These are phyloP conservation scores for Botrytis tulipae DNA, from an alignment of 2,329 filamentous ascomycete species.

Conservation along the genomic window DNA sequence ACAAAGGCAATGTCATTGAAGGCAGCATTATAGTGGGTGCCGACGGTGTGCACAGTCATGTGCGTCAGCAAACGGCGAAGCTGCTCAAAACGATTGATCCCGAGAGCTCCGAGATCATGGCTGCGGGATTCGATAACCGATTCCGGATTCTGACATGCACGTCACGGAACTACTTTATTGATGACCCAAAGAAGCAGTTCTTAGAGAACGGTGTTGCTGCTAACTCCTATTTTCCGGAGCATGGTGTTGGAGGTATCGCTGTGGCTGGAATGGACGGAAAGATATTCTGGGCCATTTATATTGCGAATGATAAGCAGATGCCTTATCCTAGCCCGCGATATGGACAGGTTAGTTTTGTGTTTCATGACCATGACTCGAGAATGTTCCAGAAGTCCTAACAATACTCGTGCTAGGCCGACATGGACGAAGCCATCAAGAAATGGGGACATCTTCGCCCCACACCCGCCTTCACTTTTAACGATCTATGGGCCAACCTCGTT, in stretches of 20 bases:
- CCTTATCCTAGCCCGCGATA: constrained; percentile 9
- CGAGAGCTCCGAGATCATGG: constrained; percentile 11
- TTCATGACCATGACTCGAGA: not conserved
- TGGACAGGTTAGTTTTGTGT: constrained; percentile 12
- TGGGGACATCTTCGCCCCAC: constrained; percentile 10
- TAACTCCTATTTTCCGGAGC: constrained; percentile 10
- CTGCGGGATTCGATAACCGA: constrained; percentile 4
- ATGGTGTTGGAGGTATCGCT: constrained; percentile 9
- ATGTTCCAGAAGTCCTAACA: not conserved
- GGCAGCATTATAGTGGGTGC: constrained; percentile 31
- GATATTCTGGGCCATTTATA: constrained; percentile 14
- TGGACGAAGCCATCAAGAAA: constrained; percentile 8
- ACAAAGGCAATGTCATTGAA: constrained; percentile 15
- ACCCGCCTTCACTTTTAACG: constrained; percentile 7
- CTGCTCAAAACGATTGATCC: constrained; percentile 8
- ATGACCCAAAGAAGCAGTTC: constrained; percentile 10
- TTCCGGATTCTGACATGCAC: constrained; percentile 12
- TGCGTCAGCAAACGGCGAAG: constrained; percentile 36
- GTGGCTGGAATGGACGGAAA: constrained; percentile 13
- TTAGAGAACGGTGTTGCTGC: not conserved
- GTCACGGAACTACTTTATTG: constrained; percentile 3
- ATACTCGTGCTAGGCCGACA: not conserved
- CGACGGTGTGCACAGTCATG: constrained; percentile 32
- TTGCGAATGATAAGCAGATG: not conserved
- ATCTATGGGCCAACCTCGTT: not conserved